These are phyloP conservation scores for Fusarium xylarioides DNA, from an alignment of 2,329 filamentous ascomycete genomes.

Conservation along the genomic window DNA sequence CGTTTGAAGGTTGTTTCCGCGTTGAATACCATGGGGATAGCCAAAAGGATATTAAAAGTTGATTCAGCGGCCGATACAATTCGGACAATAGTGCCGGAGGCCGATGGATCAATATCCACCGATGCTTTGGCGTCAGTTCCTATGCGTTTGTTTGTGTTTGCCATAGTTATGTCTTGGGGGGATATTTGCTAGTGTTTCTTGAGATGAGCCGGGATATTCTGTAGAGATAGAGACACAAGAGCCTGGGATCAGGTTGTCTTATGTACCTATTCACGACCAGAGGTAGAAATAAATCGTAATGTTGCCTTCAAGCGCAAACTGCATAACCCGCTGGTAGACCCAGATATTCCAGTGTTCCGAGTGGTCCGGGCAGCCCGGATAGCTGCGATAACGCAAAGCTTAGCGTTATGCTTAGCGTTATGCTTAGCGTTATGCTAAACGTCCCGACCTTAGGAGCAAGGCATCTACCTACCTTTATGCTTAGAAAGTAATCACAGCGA, in stretches of 20 bases:
- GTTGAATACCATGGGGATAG: not conserved
- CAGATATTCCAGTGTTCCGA: not conserved
- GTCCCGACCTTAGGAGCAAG: rapidly evolving
- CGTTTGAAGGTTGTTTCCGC: not conserved
- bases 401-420: not conserved
- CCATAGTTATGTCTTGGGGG: not conserved
- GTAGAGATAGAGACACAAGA: not conserved
- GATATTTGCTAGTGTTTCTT: not conserved
- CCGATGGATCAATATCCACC: not conserved
- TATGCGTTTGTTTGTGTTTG: not conserved
- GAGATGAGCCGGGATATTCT: rapidly evolving
- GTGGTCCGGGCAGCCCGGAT: not conserved
- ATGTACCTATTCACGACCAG: not conserved
- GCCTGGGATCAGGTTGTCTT: not conserved
- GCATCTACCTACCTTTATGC: not conserved
- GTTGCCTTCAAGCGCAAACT: not conserved
- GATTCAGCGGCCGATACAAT: not conserved
- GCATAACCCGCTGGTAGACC: not conserved
- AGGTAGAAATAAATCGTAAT: not conserved
- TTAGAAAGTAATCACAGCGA: not conserved
- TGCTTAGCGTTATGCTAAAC: not conserved
- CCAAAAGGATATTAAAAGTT: not conserved
- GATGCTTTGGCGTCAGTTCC: not conserved
- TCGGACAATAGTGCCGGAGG: not conserved
- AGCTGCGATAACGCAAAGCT: not conserved